phyloP scores from a whole-genome alignment of 371 early-diverging fungal species.

The Coemansia sp. region DNA sequence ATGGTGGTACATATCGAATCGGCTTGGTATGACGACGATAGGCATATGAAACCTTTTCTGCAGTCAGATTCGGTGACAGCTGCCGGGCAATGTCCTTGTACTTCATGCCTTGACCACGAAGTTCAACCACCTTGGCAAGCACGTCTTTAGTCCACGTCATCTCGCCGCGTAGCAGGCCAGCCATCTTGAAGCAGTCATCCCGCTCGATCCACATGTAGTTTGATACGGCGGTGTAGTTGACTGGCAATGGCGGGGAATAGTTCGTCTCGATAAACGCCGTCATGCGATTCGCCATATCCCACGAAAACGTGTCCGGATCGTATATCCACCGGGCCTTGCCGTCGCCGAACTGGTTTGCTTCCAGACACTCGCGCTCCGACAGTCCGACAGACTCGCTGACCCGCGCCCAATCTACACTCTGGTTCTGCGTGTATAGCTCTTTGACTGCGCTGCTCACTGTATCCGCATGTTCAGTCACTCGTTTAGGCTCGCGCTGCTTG shows the following conservation, averaged over 20 bases:
- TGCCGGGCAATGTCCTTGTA: not conserved
- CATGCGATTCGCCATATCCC: not conserved
- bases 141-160: constrained; percentile 12
- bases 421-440: constrained; percentile 1
- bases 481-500: not conserved
- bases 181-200: constrained; percentile 10
- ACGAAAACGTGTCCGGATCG: not conserved
- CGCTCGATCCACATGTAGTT: constrained; percentile 19
- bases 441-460: not conserved
- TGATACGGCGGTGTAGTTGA: constrained; percentile 13
- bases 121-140: not conserved
- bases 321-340: not conserved
- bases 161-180: constrained; percentile 3
- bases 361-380: not conserved
- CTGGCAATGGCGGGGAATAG: not conserved
- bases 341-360: not conserved
- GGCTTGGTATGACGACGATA: not conserved
- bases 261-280: not conserved
- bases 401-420: not conserved
- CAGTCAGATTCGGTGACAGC: not conserved
- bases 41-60: not conserved
- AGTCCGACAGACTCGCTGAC: not conserved
- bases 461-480: not conserved
- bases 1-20: not conserved
- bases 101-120: constrained; percentile 4